These are phyloP conservation scores for Dioscorea alata DNA, from an alignment of 106 monocot genomes.

Conservation along the genomic window DNA sequence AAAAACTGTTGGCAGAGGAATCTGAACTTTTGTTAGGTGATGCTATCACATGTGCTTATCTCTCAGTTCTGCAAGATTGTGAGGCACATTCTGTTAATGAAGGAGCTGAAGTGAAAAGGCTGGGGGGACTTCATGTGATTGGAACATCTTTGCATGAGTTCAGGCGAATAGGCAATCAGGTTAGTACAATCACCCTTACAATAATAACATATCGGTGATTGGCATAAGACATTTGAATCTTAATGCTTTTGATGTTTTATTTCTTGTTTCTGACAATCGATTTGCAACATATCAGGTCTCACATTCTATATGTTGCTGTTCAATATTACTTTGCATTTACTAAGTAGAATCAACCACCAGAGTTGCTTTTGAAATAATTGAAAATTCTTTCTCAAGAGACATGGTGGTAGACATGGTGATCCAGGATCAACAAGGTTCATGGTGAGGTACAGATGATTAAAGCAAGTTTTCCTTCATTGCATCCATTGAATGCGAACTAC, in stretches of 20 bases:
- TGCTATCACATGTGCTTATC: conserved; percentile 70
- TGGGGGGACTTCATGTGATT: conserved; percentile 98
- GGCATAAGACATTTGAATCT: too few relatives aligned
- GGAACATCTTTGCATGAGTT: conserved; percentile 99
- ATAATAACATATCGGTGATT: too few relatives aligned
- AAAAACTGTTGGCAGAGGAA: conserved; percentile 49
- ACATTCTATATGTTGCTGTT: too few relatives aligned
- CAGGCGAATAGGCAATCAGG: conserved; percentile 97
- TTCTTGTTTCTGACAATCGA: too few relatives aligned
- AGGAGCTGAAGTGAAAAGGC: conserved; percentile 79
- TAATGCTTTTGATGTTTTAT: too few relatives aligned
- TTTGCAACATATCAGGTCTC: too few relatives aligned
- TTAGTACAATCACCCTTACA: conserved; percentile 11
- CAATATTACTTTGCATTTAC: too few relatives aligned
- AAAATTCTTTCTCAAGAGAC: too few relatives aligned
- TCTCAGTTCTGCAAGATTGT: conserved; percentile 73
- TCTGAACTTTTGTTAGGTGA: conserved; percentile 53
- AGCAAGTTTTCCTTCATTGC: not conserved
- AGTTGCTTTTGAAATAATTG: too few relatives aligned
- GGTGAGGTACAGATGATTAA: conserved; percentile 60
- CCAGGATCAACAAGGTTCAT: conserved; percentile 99
- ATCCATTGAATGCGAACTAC: not conserved
- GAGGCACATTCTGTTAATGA: conserved; percentile 76
- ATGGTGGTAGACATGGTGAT: conserved; percentile 92
- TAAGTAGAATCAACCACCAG: too few relatives aligned